A percentile compares a stretch with the other conserved stretches of the same genome.
Conservation (phyloP, 1,139 yeast genomes). For the Sugiyamaella pinicola region DNA sequence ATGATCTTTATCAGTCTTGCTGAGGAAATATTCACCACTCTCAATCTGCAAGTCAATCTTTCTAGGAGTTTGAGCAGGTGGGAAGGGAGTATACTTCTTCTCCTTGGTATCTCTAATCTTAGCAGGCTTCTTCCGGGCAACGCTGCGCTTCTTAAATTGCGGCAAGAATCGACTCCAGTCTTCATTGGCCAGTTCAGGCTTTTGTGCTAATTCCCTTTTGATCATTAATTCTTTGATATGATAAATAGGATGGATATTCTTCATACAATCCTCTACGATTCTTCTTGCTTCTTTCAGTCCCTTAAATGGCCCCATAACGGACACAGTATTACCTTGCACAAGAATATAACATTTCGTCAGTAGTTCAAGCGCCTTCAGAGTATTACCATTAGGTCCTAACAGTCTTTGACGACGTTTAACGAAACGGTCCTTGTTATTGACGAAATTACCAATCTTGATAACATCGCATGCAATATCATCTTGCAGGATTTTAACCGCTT, state of each 20-base stretch:
- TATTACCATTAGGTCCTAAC: constrained; percentile 96
- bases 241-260: constrained; percentile 92
- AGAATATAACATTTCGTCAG: constrained; percentile 90
- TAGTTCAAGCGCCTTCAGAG: constrained; percentile 90
- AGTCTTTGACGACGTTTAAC: constrained; percentile 94
- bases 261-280: constrained; percentile 97
- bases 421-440: constrained; percentile 88
- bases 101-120: constrained; percentile 54
- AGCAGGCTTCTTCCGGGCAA: constrained; percentile 88
- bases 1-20: constrained; percentile 75
- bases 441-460: constrained; percentile 88
- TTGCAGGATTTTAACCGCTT: constrained; percentile 86
- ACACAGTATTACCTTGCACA: constrained; percentile 97
- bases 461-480: constrained; percentile 97
- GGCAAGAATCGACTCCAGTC: constrained; percentile 98
- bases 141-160: constrained; percentile 93
- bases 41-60: constrained; percentile 97
- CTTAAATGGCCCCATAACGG: constrained; percentile 95
- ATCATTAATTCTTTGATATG: constrained; percentile 97
- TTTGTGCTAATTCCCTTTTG: constrained; percentile 89
- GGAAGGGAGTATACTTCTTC: constrained; percentile 97
- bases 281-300: constrained; percentile 92
- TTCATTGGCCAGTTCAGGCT: constrained; percentile 92
- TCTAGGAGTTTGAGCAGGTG: constrained; percentile 96
- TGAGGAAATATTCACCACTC: constrained; percentile 96